Base-by-base conservation (phyloP, 1,284 basidiomycete genomes). In the Ceratobasidium sp. region DNA sequence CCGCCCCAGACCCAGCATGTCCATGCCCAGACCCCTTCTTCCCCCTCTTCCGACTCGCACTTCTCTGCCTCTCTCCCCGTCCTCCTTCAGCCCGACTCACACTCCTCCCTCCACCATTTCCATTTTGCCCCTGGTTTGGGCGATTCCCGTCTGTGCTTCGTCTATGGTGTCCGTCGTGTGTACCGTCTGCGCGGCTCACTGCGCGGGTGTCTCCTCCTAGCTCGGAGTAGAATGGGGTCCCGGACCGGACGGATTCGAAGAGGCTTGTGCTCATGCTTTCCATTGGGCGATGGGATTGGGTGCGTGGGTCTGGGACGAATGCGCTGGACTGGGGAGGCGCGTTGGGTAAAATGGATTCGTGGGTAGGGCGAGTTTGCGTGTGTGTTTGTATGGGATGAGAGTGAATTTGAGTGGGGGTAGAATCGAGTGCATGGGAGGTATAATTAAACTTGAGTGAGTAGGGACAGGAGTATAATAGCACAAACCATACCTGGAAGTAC, bases 401-500 rank as follows among this genome's bases (percentile, higher is more conserved):
- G n/a, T n/a, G n/a, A n/a, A n/a, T n/a, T n/a, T n/a, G n/a, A n/a
- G n/a, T n/a, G n/a, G n/a, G n/a, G n/a, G n/a, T n/a, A n/a, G n/a
- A n/a, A n/a, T n/a, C n/a, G n/a, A n/a, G n/a, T n/a, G n/a, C n/a
- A n/a, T n/a, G n/a, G n/a, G n/a, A n/a, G n/a, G n/a, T n/a, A n/a
- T n/a, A n/a, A n/a, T n/a, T n/a, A n/a, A n/a, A n/a, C n/a, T n/a
- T n/a, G n/a, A n/a, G n/a, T n/a, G n/a, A n/a, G n/a, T n/a, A n/a
- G n/a, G n/a, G n/a, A 18, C 6, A 9, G 14, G 38, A 55, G 11
- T 0, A 38, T 3, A 38, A 26, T 44, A 32, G n/a, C 16, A 18
- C 28, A 35, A 0, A 90, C 91, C 75, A 88, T 89, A 44, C 49
- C 77, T 94, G 92, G 77, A 93, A 91, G 80, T 94, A 94, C 77